Evolutionary conservation across 176 grass and related monocot species (phyloP).

Genomic region (Alopecurus myosuroides): DNA sequence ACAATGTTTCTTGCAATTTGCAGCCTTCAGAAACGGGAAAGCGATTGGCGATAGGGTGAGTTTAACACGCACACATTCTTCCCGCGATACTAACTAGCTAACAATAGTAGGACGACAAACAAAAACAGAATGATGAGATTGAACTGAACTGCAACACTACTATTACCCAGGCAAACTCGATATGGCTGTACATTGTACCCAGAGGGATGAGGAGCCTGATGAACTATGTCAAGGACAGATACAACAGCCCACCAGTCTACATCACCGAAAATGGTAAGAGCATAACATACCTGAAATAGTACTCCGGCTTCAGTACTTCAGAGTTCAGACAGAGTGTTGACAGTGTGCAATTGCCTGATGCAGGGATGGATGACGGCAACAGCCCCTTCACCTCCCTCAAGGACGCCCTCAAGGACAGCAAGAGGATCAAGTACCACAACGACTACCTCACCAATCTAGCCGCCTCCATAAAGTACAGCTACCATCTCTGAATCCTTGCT

Average conservation of each 20-base stretch:
- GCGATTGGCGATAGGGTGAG: conserved; percentile 68
- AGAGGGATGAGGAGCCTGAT: conserved; percentile 79
- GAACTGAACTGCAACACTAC: background rate
- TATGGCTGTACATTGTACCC: conserved; percentile 94
- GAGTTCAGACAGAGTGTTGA: background rate
- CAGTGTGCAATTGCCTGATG: background rate
- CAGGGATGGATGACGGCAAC: conserved; percentile 85
- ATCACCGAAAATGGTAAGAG: conserved; percentile 91
- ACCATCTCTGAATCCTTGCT: background rate
- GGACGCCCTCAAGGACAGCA: conserved; percentile 72
- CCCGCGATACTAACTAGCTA: too few species aligned
- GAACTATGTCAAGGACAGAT: conserved; percentile 86
- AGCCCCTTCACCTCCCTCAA: conserved; percentile 61
- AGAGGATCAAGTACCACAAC: conserved; percentile 81
- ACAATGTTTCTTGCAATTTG: background rate
- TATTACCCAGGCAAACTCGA: conserved; percentile 54
- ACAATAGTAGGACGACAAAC: background rate
- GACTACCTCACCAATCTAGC: conserved; percentile 71
- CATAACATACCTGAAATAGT: too few species aligned
- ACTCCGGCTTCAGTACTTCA: too few species aligned
- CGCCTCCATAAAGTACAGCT: conserved; percentile 61
- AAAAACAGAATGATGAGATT: background rate
- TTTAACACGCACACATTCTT: background rate
- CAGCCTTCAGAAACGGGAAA: conserved; percentile 64
- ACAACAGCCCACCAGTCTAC: conserved; percentile 65